These are phyloP conservation scores for Rhodotorula sp. DNA, from an alignment of 1,284 basidiomycete species.

Conservation along the genomic window DNA sequence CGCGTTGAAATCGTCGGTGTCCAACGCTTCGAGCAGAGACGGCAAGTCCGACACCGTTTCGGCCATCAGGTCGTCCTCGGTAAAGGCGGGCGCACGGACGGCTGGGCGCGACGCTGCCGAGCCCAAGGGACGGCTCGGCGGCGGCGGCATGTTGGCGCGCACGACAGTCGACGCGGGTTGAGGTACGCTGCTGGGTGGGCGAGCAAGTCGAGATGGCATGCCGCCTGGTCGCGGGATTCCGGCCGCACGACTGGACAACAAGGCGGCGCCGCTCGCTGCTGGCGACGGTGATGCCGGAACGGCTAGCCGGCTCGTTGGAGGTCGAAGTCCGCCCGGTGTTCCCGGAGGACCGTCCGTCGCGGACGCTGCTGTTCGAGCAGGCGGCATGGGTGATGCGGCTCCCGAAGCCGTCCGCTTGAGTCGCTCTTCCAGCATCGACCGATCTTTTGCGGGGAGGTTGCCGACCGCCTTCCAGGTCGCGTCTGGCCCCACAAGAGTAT, in stretches of 20 bases:
- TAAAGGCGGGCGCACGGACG: slow-evolving; percentile 7
- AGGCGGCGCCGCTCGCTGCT: not conserved
- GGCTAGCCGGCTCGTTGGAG: not conserved
- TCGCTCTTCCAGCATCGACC: slow-evolving; percentile 85
- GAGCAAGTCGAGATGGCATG: slow-evolving; percentile 23
- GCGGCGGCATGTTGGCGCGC: not conserved
- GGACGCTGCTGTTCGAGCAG: slow-evolving; percentile 3
- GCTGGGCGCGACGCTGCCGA: not conserved
- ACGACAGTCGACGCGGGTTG: not conserved
- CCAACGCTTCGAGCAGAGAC: slow-evolving; percentile 28
- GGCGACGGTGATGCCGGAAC: slow-evolving; percentile 16
- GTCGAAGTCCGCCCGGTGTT: slow-evolving; percentile 15
- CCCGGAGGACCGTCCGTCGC: slow-evolving; percentile 12
- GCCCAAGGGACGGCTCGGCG: slow-evolving; percentile 13
- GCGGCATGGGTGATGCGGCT: slow-evolving; percentile 13
- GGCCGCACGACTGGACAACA: slow-evolving; percentile 4
- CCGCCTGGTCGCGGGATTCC: slow-evolving; percentile 27
- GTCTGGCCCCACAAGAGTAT: slow-evolving; percentile 72
- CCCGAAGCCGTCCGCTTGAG: slow-evolving; percentile 69
- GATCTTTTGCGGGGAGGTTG: slow-evolving; percentile 74
- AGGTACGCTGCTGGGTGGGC: slow-evolving; percentile 6
- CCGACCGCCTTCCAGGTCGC: slow-evolving; percentile 80
- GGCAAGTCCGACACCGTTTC: slow-evolving; percentile 15
- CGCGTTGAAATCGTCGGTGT: slow-evolving; percentile 52
- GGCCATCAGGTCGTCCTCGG: slow-evolving; percentile 29